Percentiles rank a stretch among this genome's conserved stretches.
These are phyloP conservation scores for Pythium chondricola DNA, from an alignment of 352 stramenopile genomes.

Conservation along the genomic window DNA sequence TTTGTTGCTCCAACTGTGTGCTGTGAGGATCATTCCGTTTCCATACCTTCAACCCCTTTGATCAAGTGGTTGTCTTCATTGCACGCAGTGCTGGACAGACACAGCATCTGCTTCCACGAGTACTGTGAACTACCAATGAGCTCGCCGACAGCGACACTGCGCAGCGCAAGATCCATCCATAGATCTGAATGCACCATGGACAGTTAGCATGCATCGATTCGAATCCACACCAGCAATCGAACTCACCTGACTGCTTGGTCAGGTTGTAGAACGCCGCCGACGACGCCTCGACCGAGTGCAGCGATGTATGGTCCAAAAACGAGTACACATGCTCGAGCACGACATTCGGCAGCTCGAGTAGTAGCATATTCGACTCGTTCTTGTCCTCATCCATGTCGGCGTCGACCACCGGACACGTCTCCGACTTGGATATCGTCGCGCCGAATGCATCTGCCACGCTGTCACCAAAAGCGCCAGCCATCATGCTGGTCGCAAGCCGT, in stretches of 20 bases:
- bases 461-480: slow-evolving; percentile 7
- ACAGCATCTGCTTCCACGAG: slow-evolving; percentile 50
- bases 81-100: slow-evolving; percentile 28
- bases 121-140: slow-evolving; percentile 1
- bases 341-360: slow-evolving; percentile 32
- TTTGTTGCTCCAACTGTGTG: not conserved
- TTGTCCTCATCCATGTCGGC: not conserved
- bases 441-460: too few species aligned
- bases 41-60: slow-evolving; percentile 25
- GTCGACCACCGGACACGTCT: not conserved
- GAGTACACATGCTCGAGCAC: slow-evolving; percentile 44
- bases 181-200: slow-evolving; percentile 26
- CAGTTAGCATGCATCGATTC: not conserved
- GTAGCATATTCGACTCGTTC: not conserved
- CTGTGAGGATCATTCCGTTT: too few species aligned
- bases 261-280: slow-evolving; percentile 26
- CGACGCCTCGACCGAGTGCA: slow-evolving; percentile 49
- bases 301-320: slow-evolving; percentile 45
- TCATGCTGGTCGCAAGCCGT: slow-evolving; percentile 16
- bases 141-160: slow-evolving; percentile 24
- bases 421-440: too few species aligned
- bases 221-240: slow-evolving; percentile 2
- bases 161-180: slow-evolving; percentile 26
- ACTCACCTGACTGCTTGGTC: slow-evolving; percentile 30
- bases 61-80: slow-evolving; percentile 36